Base-by-base conservation (phyloP, 2,329 filamentous ascomycete species). In the Beauveria rudraprayagi region DNA sequence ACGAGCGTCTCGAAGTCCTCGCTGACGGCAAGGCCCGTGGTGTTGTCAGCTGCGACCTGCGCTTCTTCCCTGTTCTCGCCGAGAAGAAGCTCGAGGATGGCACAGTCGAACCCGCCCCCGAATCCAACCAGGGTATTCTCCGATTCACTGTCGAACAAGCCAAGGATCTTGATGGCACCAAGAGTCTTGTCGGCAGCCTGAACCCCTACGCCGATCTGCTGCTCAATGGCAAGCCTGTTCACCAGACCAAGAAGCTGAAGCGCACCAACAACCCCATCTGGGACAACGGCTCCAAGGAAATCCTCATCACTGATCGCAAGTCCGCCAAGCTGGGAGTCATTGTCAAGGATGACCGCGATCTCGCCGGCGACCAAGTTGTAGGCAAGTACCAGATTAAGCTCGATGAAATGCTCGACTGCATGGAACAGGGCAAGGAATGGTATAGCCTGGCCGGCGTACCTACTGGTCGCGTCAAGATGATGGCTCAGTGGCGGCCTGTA, bases 251-350 rank as follows among this genome's bases (percentile, higher is more conserved):
- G 76, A 95, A 92, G 74, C 83, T 97, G 68, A 99, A 97, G 82
- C 88, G 93, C 63, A 97, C 92, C 63, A 99, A 99, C 77, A 94
- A 96, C 68, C 94, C 94, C 8, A 92, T 99, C 68, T 99, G 92
- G 88, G 88, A 93, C 59, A 89, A 97, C 70, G 90, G 90, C 7
- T 89, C 87, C 67, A 96, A 96, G 76, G 94, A 99, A 71, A 86
- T 99, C 67, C 85, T 99, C 63, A 93, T 99, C 70, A 97, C 92
- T 1, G 92, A 99, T 71, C 88, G 90, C 64, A 96, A 92, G 77
- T 87, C 85, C 71, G 92, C 94, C 61, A 94, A 91, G 71, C 81
- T 99, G 57, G 95, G 93, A 61, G 78, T 99, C 60, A 90, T 93
- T 17, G 86, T 99, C 81, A 99, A 97, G 77, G 94, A 99, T 70